Evolutionary conservation across 2,329 filamentous ascomycete genomes (phyloP).

Genomic region (Diaporthe humulicola): DNA sequence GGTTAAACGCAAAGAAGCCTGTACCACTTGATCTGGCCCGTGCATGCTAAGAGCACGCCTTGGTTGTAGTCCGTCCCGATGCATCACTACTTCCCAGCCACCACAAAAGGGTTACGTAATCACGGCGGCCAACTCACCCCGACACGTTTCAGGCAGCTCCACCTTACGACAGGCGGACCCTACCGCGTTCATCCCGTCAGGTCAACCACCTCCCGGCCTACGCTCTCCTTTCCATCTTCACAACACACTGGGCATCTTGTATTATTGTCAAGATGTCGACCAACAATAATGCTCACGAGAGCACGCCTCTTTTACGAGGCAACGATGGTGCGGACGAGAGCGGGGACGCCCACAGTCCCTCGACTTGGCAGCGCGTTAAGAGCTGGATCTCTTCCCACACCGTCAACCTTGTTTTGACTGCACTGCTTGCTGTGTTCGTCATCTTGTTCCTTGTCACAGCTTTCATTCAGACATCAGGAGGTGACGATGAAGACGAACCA

Average conservation of each 20-base stretch:
- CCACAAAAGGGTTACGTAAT: not conserved
- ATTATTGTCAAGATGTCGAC: conserved; percentile 4
- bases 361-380: conserved; percentile 17
- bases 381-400: conserved; percentile 33
- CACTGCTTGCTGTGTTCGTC: conserved; percentile 33
- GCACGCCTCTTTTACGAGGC: conserved; percentile 37
- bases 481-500: not conserved
- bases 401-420: conserved; percentile 30
- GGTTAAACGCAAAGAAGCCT: not conserved
- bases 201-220: not conserved
- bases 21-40: not conserved
- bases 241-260: not conserved
- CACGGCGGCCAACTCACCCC: not conserved
- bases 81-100: not conserved
- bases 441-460: conserved; percentile 27
- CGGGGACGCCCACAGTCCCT: not conserved
- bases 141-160: conserved; percentile 27
- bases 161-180: not conserved
- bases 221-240: not conserved
- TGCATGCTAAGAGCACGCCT: not conserved
- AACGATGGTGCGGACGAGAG: conserved; percentile 29
- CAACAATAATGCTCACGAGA: conserved; percentile 29
- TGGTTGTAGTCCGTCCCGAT: not conserved
- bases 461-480: not conserved
- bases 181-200: conserved; percentile 18